Conservation (phyloP, 129 eudicot genomes). For the Flaveria ramosissima region DNA sequence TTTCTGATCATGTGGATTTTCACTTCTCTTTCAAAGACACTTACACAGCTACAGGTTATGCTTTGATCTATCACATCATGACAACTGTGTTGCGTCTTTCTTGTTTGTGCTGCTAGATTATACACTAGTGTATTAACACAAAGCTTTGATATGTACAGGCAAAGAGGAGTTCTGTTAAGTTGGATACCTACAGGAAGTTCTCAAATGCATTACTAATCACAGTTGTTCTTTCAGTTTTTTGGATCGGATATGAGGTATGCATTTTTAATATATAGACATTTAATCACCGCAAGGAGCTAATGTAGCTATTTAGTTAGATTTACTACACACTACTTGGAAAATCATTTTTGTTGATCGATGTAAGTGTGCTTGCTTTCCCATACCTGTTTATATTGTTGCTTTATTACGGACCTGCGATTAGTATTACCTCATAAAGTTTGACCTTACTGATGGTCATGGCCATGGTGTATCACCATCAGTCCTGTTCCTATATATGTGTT, state of each 20-base stretch:
- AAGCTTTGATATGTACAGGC: slow-evolving; percentile 50
- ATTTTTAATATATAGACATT: slow-evolving; percentile 8
- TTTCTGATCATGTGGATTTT: slow-evolving; percentile 94
- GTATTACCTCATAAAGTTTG: slow-evolving; percentile 10
- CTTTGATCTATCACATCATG: background rate
- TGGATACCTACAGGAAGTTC: slow-evolving; percentile 94
- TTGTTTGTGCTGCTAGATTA: background rate
- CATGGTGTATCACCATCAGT: slow-evolving; percentile 2
- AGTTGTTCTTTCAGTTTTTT: slow-evolving; percentile 77
- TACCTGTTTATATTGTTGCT: slow-evolving; percentile 19
- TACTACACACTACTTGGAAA: background rate
- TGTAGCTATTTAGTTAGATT: slow-evolving; percentile 8
- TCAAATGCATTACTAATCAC: slow-evolving; percentile 89
- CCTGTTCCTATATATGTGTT: background rate
- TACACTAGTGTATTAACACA: slow-evolving; percentile 27
- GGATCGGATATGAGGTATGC: slow-evolving; percentile 94
- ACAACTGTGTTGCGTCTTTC: slow-evolving; percentile 6
- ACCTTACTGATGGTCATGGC: slow-evolving; percentile 12
- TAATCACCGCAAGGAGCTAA: slow-evolving; percentile 16
- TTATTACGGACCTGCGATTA: no score
- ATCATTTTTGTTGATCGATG: background rate
- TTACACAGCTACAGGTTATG: slow-evolving; percentile 87
- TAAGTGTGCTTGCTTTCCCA: slow-evolving; percentile 5
- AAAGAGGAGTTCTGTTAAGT: slow-evolving; percentile 85
- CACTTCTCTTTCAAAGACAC: slow-evolving; percentile 97